These are phyloP conservation scores for Hyphopichia khmerensis DNA, from an alignment of 1,139 yeast genomes.

Conservation along the genomic window DNA sequence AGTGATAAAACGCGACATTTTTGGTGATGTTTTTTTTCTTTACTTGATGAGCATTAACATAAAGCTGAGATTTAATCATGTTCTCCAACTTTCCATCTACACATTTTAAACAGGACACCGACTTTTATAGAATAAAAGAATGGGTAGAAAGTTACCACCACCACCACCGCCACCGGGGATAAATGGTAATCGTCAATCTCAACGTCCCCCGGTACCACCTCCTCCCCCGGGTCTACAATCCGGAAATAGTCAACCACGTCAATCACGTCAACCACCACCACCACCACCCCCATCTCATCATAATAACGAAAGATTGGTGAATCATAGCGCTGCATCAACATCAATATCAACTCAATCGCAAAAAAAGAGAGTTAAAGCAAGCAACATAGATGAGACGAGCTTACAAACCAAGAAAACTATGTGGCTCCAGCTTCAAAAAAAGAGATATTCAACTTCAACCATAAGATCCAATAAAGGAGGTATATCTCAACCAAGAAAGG, in stretches of 20 bases:
- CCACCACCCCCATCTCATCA: conserved; percentile 19
- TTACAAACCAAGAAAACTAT: conserved; percentile 45
- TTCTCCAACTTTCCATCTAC: too few relatives aligned
- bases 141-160: conserved; percentile 30
- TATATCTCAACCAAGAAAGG: conserved; percentile 58
- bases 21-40: not conserved
- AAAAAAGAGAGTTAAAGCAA: not conserved
- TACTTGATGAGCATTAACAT: not conserved
- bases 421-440: conserved; percentile 70
- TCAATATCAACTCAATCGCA: conserved; percentile 10
- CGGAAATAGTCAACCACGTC: conserved; percentile 8
- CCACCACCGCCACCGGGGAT: conserved; percentile 30
- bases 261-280: too few relatives aligned
- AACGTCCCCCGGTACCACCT: conserved; percentile 12
- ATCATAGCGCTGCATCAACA: conserved; percentile 12
- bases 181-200: conserved; percentile 1
- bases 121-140: conserved; percentile 3
- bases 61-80: not conserved
- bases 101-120: too few relatives aligned
- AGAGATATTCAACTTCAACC: conserved; percentile 34
- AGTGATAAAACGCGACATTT: not conserved
- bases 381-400: conserved; percentile 13
- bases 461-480: conserved; percentile 26
- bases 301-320: not conserved
- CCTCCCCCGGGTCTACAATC: conserved; percentile 4